Evolutionary conservation across 192 early-diverging fungal species (phyloP).

Genomic region (Coemansia sp.): DNA sequence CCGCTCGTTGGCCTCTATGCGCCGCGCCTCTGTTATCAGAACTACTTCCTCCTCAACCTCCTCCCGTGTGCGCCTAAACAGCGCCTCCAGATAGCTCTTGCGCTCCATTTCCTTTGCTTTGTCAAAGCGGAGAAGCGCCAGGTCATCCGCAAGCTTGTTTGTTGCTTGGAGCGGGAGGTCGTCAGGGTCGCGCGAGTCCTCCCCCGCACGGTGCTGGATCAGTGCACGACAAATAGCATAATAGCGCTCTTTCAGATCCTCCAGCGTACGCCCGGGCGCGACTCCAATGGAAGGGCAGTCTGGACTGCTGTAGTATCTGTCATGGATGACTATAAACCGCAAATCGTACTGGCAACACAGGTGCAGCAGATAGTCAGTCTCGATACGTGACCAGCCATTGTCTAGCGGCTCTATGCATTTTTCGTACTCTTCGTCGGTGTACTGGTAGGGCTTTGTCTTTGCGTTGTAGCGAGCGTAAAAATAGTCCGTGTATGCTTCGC

Average conservation of each 20-base stretch:
- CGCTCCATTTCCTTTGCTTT: slow-evolving; percentile 73
- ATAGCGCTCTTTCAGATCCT: slow-evolving; percentile 89
- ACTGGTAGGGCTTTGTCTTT: slow-evolving; percentile 64
- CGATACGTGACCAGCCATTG: slow-evolving; percentile 76
- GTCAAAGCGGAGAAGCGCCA: slow-evolving; percentile 54
- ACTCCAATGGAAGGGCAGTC: slow-evolving; percentile 22
- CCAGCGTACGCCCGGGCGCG: slow-evolving; percentile 20
- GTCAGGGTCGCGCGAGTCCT: slow-evolving; percentile 36
- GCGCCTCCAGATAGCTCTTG: slow-evolving; percentile 72
- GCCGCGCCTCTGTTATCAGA: slow-evolving; percentile 73
- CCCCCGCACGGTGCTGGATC: slow-evolving; percentile 57
- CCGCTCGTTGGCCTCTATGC: slow-evolving; percentile 80
- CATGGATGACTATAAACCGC: slow-evolving; percentile 80
- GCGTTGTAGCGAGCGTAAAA: slow-evolving; percentile 79
- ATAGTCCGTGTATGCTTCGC: slow-evolving; percentile 67
- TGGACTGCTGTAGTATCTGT: slow-evolving; percentile 66
- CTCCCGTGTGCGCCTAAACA: slow-evolving; percentile 74
- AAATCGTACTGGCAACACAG: slow-evolving; percentile 76
- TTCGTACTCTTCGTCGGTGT: slow-evolving; percentile 86
- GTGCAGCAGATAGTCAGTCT: slow-evolving; percentile 81
- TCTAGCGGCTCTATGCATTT: slow-evolving; percentile 64
- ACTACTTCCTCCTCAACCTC: slow-evolving; percentile 85
- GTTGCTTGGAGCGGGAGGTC: slow-evolving; percentile 52
- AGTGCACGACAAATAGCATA: slow-evolving; percentile 69
- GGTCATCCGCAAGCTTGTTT: slow-evolving; percentile 50